Conservation (phyloP, 2,329 filamentous ascomycete species). For the Neonectria faginata region DNA sequence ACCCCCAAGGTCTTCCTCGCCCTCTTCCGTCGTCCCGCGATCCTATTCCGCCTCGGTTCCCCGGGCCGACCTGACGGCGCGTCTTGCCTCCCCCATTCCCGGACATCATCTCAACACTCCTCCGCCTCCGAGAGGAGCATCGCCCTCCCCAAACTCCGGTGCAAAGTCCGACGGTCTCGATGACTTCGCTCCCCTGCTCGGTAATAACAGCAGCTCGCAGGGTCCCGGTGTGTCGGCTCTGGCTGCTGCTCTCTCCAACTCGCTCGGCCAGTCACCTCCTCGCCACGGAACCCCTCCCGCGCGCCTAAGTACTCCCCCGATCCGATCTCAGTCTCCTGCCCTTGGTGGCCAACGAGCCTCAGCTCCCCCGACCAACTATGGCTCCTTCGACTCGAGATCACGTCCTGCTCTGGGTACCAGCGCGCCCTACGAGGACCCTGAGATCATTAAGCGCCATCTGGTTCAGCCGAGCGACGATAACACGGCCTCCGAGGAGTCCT, state of each 20-base stretch:
- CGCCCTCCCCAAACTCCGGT: slow-evolving; percentile 45
- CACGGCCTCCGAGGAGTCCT: slow-evolving; percentile 60
- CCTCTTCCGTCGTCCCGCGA: slow-evolving; percentile 58
- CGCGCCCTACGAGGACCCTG: slow-evolving; percentile 84
- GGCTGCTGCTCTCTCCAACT: slow-evolving; percentile 85
- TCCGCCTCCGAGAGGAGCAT: slow-evolving; percentile 53
- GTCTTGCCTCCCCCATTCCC: slow-evolving; percentile 69
- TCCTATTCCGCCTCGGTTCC: slow-evolving; percentile 65
- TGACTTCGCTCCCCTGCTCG: slow-evolving; percentile 72
- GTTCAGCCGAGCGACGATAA: slow-evolving; percentile 73
- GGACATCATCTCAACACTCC: slow-evolving; percentile 53
- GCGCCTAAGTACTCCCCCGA: slow-evolving; percentile 68
- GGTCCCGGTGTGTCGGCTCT: slow-evolving; percentile 89
- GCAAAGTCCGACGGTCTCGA: slow-evolving; percentile 49
- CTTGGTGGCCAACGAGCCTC: slow-evolving; percentile 52
- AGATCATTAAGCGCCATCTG: slow-evolving; percentile 90
- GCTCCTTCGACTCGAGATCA: slow-evolving; percentile 82
- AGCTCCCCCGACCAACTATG: slow-evolving; percentile 79
- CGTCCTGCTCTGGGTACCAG: slow-evolving; percentile 59
- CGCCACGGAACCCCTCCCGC: slow-evolving; percentile 75
- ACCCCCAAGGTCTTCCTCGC: slow-evolving; percentile 60
- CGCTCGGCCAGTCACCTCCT: slow-evolving; percentile 76
- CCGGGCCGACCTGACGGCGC: slow-evolving; percentile 70
- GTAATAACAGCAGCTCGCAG: slow-evolving; percentile 71
- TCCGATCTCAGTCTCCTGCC: slow-evolving; percentile 53